Conservation (phyloP, 2,329 filamentous ascomycete species). For the Calonectria honghensis region DNA sequence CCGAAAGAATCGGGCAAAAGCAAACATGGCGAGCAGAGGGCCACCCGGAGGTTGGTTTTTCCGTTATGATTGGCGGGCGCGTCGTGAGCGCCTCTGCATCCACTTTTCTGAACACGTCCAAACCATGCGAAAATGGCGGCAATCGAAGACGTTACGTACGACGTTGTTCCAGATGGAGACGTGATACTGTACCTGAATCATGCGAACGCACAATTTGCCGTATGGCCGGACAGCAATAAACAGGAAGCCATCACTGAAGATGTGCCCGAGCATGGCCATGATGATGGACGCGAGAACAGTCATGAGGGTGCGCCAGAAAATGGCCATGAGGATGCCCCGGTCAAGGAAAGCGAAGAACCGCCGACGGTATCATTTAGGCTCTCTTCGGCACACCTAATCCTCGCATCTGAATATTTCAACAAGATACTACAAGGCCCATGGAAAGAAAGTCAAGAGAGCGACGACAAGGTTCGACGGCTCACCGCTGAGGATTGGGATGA, state of each 20-base stretch:
- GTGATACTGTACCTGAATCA: background rate
- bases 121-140: background rate
- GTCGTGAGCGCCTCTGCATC: background rate
- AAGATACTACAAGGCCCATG: background rate
- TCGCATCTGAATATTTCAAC: background rate
- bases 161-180: background rate
- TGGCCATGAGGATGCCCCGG: no score
- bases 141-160: background rate
- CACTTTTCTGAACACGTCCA: background rate
- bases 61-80: background rate
- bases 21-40: no score
- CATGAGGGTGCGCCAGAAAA: background rate
- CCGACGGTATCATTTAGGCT: background rate
- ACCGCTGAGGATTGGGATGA: constrained; percentile 12
- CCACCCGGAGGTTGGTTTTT: background rate
- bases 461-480: background rate
- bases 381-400: background rate
- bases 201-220: constrained; percentile 5
- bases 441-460: background rate
- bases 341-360: background rate
- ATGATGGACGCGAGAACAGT: no score
- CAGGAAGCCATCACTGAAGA: background rate
- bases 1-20: no score
- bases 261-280: background rate
- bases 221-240: background rate